Evolutionary conservation across 768 basidiomycete genomes (phyloP), one percentile per base, ranked within the genome.

Genomic region (Russula lepida): DNA sequence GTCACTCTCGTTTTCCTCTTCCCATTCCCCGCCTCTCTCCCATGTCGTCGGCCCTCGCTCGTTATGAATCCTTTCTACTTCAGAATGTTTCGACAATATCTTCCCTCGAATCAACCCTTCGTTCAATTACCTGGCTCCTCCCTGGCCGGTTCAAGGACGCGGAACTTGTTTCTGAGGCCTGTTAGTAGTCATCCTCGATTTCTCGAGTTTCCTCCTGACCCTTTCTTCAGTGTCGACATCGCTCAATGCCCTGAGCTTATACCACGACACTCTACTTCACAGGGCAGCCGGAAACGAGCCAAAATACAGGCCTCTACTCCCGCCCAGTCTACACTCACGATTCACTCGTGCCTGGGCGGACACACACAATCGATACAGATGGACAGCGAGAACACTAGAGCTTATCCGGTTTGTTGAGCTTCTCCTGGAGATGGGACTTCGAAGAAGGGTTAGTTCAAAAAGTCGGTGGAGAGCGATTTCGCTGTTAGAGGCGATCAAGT

Each of bases 141-240:
- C 95, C 95, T 47, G 95, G 95, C 62, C 82, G 94, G 65, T 98
- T 98, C 81, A 93, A 92, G 74, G 95, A 98, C 79, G 93, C 94
- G 49, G 95, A 98, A 72, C 77, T 98, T 53, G 94, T 91, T 62
- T 93, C 92, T 13, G 95, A 98, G 82, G 84, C 88, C 69, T 78
- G 95, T 95, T 67, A 80, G 93, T 89, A 37, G 35, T 15, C 35
- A 13, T 63, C 62, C 48, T 68, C 62, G 23, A 33, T 56, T 51
- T 58, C 53, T 33, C 37, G 64, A 35, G 54, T 41, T 48, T 52
- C 59, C 27, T 30, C 35, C 33, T 60, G 47, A 58, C 60, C 12
- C 35, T 43, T 23, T 41, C 13, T 37, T 28, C 71, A 98, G 94
- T 98, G 56, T 90, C 92, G 43, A 83, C 95, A n/a, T 74, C 84